phyloP scores from a whole-genome alignment of 169 alveolate species.

The Plasmodium ovale region DNA sequence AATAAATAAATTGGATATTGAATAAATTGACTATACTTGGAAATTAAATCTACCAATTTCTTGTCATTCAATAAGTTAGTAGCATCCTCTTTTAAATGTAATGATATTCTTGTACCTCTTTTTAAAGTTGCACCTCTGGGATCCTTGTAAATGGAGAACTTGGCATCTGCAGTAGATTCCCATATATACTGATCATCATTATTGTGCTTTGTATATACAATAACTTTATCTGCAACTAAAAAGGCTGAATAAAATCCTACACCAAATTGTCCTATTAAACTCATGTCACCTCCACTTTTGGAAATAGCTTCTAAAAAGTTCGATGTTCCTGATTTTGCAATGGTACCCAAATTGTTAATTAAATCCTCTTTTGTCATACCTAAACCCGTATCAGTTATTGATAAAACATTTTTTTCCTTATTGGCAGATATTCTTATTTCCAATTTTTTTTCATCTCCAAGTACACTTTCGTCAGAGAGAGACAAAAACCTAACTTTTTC shows the following conservation, averaged over 20 bases:
- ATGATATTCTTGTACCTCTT: constrained; percentile 98
- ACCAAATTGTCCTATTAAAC: constrained; percentile 99
- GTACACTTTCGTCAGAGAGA: constrained; percentile 78
- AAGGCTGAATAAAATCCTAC: constrained; percentile 99
- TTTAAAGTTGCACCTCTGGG: constrained; percentile 97
- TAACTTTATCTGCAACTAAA: constrained; percentile 98
- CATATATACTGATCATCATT: constrained; percentile 97
- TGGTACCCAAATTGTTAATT: constrained; percentile 98
- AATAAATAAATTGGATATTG: constrained; percentile 97
- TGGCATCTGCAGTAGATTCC: constrained; percentile 97
- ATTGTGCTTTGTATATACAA: constrained; percentile 94
- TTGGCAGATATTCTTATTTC: constrained; percentile 96
- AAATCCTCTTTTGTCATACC: constrained; percentile 99
- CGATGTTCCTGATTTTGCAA: constrained; percentile 99
- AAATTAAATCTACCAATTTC: constrained; percentile 93
- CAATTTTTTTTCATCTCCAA: constrained; percentile 88
- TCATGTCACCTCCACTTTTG: constrained; percentile 95
- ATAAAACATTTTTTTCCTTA: constrained; percentile 92
- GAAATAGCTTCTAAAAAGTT: constrained; percentile 98
- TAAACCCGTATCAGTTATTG: constrained; percentile 98
- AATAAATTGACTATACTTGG: constrained; percentile 97
- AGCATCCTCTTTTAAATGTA: constrained; percentile 99
- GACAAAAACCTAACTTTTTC: constrained; percentile 94
- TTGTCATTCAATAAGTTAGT: constrained; percentile 95
- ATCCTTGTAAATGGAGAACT: constrained; percentile 95